A percentile compares a stretch with the other conserved stretches of the same genome.
Evolutionary conservation across 2,329 filamentous ascomycete genomes (phyloP).

Genomic region (Metarhizium album): DNA sequence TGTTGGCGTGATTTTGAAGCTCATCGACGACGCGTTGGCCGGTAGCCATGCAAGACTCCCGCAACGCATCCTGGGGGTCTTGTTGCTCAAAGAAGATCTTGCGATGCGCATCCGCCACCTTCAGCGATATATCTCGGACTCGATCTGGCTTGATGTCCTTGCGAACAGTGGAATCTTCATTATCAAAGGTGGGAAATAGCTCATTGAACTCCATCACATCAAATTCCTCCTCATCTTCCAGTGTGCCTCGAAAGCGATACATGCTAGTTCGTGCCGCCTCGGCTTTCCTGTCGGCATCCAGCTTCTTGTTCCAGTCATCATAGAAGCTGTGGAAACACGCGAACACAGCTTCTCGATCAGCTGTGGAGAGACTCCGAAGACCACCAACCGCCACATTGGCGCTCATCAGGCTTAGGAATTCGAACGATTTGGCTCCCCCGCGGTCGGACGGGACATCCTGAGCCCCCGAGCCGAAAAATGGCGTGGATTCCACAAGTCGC

Average conservation of each 20-base stretch:
- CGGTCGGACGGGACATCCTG: constrained; percentile 15
- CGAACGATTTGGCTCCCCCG: constrained; percentile 24
- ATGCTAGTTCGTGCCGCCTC: constrained; percentile 64
- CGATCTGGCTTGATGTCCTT: constrained; percentile 23
- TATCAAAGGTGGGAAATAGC: constrained; percentile 69
- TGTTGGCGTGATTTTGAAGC: constrained; percentile 14
- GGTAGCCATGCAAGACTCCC: constrained; percentile 31
- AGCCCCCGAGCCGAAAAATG: constrained; percentile 43
- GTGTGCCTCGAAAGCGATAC: constrained; percentile 72
- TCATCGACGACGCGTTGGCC: constrained; percentile 27
- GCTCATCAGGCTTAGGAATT: constrained; percentile 28
- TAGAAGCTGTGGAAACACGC: constrained; percentile 64
- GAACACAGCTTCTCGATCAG: constrained; percentile 45
- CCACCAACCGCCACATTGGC: constrained; percentile 36
- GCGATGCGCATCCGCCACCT: constrained; percentile 50
- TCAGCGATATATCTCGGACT: constrained; percentile 46
- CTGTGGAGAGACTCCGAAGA: constrained; percentile 25
- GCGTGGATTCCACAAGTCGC: constrained; percentile 34
- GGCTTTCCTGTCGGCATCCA: constrained; percentile 65
- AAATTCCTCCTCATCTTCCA: constrained; percentile 64
- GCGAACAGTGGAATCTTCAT: constrained; percentile 26
- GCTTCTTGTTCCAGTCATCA: constrained; percentile 65
- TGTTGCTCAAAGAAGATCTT: constrained; percentile 36
- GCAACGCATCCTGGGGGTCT: constrained; percentile 31
- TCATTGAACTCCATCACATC: constrained; percentile 66